Evolutionary conservation across 1,139 yeast species (phyloP).

Genomic region (Geotrichum reessii): DNA sequence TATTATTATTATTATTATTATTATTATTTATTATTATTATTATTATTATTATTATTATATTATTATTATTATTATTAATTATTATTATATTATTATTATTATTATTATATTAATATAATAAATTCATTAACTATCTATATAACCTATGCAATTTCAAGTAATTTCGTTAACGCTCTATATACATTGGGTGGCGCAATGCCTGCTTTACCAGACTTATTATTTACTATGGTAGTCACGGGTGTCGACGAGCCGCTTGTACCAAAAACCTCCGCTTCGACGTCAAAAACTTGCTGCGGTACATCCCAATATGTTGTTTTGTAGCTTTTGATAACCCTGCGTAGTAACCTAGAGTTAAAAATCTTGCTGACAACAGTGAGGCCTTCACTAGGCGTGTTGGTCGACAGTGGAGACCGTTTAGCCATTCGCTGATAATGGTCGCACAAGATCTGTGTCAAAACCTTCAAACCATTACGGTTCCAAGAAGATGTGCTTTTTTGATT

Average conservation of each 20-base stretch:
- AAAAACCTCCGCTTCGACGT: background rate
- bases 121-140: background rate
- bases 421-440: slow-evolving; percentile 5
- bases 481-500: background rate
- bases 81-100: no score
- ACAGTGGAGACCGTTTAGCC: background rate
- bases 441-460: slow-evolving; percentile 7
- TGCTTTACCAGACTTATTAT: slow-evolving; percentile 4
- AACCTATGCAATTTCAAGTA: slow-evolving; percentile 3
- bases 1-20: no score
- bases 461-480: slow-evolving; percentile 11
- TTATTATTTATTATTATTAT: no score
- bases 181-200: slow-evolving; percentile 9
- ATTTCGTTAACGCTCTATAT: slow-evolving; percentile 11
- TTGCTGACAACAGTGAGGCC: background rate
- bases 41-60: no score
- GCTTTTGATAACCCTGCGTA: slow-evolving; percentile 7
- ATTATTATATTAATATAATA: no score
- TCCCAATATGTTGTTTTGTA: slow-evolving; percentile 10
- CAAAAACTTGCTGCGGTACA: background rate
- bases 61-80: no score
- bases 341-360: slow-evolving; percentile 1
- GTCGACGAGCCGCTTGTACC: background rate
- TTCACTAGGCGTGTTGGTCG: background rate
- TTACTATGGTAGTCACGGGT: background rate